phyloP scores from a whole-genome alignment of 2,329 filamentous ascomycete species.

The Apiospora koreana region DNA sequence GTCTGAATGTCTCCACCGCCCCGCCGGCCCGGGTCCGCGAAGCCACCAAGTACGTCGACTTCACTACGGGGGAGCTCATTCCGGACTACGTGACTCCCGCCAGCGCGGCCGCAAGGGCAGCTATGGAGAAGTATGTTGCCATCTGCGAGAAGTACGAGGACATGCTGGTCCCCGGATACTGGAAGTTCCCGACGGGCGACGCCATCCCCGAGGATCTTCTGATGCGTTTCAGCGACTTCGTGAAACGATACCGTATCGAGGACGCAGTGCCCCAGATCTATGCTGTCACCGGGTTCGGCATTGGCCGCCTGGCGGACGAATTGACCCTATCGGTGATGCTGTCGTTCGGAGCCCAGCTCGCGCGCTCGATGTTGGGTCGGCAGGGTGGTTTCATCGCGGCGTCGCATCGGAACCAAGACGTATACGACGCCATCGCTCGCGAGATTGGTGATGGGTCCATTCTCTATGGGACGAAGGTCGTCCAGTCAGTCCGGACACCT shows the following conservation, averaged over 20 bases:
- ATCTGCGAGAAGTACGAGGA: slow-evolving; percentile 11
- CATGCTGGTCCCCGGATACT: slow-evolving; percentile 1
- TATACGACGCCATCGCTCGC: slow-evolving; percentile 2
- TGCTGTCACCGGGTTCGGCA: not conserved
- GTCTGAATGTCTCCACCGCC: not conserved
- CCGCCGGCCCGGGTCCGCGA: not conserved
- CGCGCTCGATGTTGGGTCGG: not conserved
- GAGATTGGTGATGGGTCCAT: not conserved
- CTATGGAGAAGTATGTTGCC: not conserved
- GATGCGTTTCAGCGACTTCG: slow-evolving; percentile 7
- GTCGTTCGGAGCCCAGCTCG: not conserved
- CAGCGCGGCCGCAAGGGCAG: not conserved
- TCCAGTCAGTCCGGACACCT: not conserved
- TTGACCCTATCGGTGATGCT: not conserved
- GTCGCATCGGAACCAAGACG: slow-evolving; percentile 7
- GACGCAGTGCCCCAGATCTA: slow-evolving; percentile 1
- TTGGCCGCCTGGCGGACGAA: not conserved
- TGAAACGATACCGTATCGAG: not conserved
- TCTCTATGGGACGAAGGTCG: not conserved
- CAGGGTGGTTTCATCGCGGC: not conserved
- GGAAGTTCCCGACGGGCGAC: slow-evolving; percentile 7
- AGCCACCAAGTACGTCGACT: slow-evolving; percentile 8
- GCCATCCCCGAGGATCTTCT: slow-evolving; percentile 8
- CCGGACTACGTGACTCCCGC: not conserved
- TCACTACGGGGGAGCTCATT: not conserved